Conservation (phyloP, 352 stramenopile genomes). For the Thalassiosira hispida region DNA sequence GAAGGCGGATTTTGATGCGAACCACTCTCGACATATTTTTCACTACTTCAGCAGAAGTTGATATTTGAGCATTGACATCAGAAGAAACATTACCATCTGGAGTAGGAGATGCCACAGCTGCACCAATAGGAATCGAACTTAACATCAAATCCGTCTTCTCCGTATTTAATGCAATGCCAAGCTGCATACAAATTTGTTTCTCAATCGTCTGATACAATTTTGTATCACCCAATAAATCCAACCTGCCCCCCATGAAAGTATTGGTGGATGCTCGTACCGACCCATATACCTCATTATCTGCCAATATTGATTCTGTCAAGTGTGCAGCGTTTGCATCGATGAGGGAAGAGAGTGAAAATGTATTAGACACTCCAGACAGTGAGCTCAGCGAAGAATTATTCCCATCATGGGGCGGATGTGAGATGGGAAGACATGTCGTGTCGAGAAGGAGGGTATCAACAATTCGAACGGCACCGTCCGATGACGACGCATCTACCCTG, state of each 20-base stretch:
- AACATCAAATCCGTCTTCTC: conserved; percentile 39
- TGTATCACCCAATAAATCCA: conserved; percentile 65
- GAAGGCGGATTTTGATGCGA: conserved; percentile 68
- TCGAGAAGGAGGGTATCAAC: conserved; percentile 75
- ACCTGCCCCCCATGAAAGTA: conserved; percentile 42
- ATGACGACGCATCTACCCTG: conserved; percentile 62
- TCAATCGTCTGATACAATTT: conserved; percentile 59
- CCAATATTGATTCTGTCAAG: conserved; percentile 68
- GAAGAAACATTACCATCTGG: conserved; percentile 9
- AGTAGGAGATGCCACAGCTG: background rate
- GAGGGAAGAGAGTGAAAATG: conserved; percentile 32
- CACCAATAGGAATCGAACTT: background rate
- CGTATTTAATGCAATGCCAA: conserved; percentile 45
- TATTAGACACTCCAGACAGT: conserved; percentile 2
- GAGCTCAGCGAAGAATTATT: background rate
- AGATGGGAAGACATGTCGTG: conserved; percentile 68
- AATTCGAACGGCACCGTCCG: conserved; percentile 60
- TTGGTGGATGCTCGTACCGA: conserved; percentile 58
- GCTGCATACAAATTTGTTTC: conserved; percentile 60
- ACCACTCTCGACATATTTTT: conserved; percentile 28
- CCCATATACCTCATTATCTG: conserved; percentile 71
- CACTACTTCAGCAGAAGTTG: background rate
- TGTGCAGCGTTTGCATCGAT: conserved; percentile 66
- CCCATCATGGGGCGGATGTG: conserved; percentile 34
- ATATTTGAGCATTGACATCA: background rate